Percentiles rank a stretch among this genome's conserved stretches.
Evolutionary conservation across 257 asterid species (phyloP).

Genomic region (Fraxinus americana): DNA sequence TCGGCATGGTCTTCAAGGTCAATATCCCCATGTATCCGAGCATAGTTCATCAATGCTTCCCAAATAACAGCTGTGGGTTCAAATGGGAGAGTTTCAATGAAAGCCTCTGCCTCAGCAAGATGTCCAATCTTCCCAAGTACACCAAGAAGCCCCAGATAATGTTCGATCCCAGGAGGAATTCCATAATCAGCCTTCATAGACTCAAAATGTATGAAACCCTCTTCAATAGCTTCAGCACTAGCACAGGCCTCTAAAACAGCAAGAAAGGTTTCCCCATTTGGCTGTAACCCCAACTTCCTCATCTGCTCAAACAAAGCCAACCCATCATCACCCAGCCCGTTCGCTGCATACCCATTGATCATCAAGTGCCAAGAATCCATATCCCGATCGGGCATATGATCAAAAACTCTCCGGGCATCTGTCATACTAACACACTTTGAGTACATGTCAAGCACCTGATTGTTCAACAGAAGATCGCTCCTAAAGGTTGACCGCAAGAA

Average conservation of each 20-base stretch:
- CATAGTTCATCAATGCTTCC: constrained; percentile 88
- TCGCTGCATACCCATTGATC: constrained; percentile 75
- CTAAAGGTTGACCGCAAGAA: constrained; percentile 74
- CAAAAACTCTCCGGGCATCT: constrained; percentile 85
- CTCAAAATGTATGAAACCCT: constrained; percentile 79
- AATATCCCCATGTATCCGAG: constrained; percentile 92
- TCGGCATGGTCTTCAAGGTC: constrained; percentile 92
- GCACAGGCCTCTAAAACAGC: constrained; percentile 91
- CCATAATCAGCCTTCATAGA: constrained; percentile 76
- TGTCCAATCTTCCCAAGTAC: constrained; percentile 81
- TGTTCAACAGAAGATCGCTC: constrained; percentile 60
- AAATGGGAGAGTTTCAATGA: constrained; percentile 73
- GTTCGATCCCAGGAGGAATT: constrained; percentile 66
- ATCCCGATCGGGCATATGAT: constrained; percentile 85
- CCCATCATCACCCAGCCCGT: constrained; percentile 92
- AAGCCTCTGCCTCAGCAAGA: constrained; percentile 80
- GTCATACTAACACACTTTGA: constrained; percentile 85
- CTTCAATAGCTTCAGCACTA: constrained; percentile 92
- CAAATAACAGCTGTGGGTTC: constrained; percentile 73
- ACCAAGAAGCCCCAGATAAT: constrained; percentile 81
- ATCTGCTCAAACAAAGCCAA: constrained; percentile 79
- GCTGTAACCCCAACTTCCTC: constrained; percentile 65
- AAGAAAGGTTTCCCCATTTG: constrained; percentile 67
- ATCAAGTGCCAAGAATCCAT: constrained; percentile 92
- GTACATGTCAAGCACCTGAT: constrained; percentile 81